Evolutionary conservation across 345 rosid genomes (phyloP).

Genomic region (Brassica napus): Da-Ae NC_063444.1:23263001-23263500

Average conservation of each 20-base stretch:
- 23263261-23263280: conserved; percentile 58
- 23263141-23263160: conserved; percentile 48
- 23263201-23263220: conserved; percentile 49
- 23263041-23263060: conserved; percentile 41
- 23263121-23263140: conserved; percentile 38
- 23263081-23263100: conserved; percentile 67
- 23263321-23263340: conserved; percentile 57
- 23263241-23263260: conserved; percentile 37
- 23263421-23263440: conserved; percentile 34
- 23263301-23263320: conserved; percentile 65
- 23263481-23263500: conserved; percentile 79
- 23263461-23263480: conserved; percentile 77
- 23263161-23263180: conserved; percentile 65
- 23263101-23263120: conserved; percentile 49
- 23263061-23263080: conserved; percentile 47
- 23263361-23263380: conserved; percentile 5
- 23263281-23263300: conserved; percentile 57
- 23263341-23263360: conserved; percentile 28
- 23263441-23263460: conserved; percentile 38
- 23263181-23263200: conserved; percentile 59
- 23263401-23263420: conserved; percentile 29
- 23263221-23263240: conserved; percentile 59
- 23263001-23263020: conserved; percentile 76
- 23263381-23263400: conserved; percentile 26
- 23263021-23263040: conserved; percentile 51